A percentile compares a stretch with the other conserved stretches of the same genome.
Evolutionary conservation across 345 rosid genomes (phyloP).

Genomic region (Anastatica hierochuntica): DNA sequence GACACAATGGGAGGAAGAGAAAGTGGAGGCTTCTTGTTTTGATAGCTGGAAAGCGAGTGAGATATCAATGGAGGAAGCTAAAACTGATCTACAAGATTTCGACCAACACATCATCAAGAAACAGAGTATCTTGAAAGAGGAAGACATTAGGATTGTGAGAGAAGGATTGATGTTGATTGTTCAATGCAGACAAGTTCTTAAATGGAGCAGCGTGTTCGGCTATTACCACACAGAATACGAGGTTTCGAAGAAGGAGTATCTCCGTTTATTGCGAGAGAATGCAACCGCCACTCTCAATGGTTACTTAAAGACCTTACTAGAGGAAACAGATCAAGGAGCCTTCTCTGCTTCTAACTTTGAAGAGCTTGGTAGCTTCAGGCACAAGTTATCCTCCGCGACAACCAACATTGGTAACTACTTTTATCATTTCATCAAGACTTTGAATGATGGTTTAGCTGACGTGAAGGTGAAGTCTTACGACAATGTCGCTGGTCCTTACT

Average conservation of each 20-base stretch:
- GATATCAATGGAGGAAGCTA: not conserved
- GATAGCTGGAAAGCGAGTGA: no score
- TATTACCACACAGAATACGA: not conserved
- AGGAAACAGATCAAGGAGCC: not conserved
- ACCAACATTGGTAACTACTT: conserved; percentile 16
- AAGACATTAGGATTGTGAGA: not conserved
- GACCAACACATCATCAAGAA: not conserved
- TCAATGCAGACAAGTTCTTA: conserved; percentile 11
- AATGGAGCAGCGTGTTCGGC: conserved; percentile 16
- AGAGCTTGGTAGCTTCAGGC: not conserved
- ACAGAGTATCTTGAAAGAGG: not conserved
- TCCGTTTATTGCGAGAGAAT: not conserved
- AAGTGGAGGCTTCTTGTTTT: no score
- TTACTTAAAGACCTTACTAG: not conserved
- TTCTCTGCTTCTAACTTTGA: no score
- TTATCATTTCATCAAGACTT: not conserved
- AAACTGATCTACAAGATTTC: conserved; percentile 1
- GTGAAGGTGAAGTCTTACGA: conserved; percentile 13
- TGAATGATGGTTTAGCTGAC: conserved; percentile 6
- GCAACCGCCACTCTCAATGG: not conserved
- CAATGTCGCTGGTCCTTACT: not conserved
- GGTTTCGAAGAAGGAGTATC: conserved; percentile 5
- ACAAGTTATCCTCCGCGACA: not conserved
- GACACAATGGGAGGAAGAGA: no score
- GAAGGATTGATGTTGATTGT: conserved; percentile 11